Conservation (phyloP, 164 flowering plant species). For the Protea cynaroides region DNA sequence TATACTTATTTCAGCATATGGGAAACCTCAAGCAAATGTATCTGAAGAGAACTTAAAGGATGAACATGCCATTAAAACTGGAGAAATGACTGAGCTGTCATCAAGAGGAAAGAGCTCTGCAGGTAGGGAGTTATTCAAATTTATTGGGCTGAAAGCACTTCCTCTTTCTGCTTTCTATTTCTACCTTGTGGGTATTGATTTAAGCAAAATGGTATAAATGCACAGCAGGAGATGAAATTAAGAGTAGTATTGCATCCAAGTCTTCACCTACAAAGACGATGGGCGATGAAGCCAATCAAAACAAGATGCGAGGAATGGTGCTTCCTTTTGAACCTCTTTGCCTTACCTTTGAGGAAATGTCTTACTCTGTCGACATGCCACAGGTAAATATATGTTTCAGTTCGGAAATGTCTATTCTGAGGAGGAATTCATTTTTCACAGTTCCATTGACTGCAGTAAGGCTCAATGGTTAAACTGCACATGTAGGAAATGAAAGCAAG, state of each 20-base stretch:
- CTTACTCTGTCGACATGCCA: conserved; percentile 46
- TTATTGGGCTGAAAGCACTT: background rate
- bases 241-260: conserved; percentile 12
- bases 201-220: background rate
- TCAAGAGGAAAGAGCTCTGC: conserved; percentile 11
- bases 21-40: conserved; percentile 15
- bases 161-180: background rate
- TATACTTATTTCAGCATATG: conserved; percentile 15
- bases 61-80: conserved; percentile 8
- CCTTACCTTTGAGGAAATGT: conserved; percentile 59
- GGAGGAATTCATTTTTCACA: no score
- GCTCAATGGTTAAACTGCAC: background rate
- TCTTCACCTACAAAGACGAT: conserved; percentile 13
- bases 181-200: background rate
- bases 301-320: conserved; percentile 50
- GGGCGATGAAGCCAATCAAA: conserved; percentile 9
- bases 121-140: background rate
- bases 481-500: conserved; percentile 39
- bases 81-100: conserved; percentile 12
- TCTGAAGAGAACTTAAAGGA: conserved; percentile 4
- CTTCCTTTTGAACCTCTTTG: conserved; percentile 63
- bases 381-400: conserved; percentile 11
- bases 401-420: no score
- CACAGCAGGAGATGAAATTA: background rate
- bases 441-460: no score